phyloP scores from a whole-genome alignment of 2,329 filamentous ascomycete genomes.

The Lasiodiplodia theobromae region DNA sequence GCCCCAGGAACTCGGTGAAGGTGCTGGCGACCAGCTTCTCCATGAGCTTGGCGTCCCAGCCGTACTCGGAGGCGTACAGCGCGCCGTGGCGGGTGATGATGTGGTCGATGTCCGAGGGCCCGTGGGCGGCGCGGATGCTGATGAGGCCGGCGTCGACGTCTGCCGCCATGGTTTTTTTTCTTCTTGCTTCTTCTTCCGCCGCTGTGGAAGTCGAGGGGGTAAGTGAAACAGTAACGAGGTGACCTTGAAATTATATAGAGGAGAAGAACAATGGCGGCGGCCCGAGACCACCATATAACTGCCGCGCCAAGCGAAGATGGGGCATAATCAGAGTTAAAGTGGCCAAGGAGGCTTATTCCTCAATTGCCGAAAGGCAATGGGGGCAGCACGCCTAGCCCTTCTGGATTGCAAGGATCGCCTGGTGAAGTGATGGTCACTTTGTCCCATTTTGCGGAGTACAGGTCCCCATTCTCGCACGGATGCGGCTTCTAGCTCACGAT shows the following conservation, averaged over 20 bases:
- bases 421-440: background rate
- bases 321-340: background rate
- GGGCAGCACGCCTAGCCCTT: background rate
- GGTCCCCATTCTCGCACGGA: background rate
- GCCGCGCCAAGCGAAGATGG: background rate
- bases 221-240: no score
- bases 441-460: background rate
- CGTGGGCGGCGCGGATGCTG: background rate
- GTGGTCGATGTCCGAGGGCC: background rate
- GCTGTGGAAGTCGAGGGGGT: no score
- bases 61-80: background rate
- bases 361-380: background rate
- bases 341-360: background rate
- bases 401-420: background rate
- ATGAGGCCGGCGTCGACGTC: background rate
- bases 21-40: background rate
- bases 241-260: no score
- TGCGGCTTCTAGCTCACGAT: background rate
- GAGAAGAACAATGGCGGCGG: background rate
- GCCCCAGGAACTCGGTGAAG: slow-evolving; percentile 6
- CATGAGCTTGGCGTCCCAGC: background rate
- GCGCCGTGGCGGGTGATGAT: slow-evolving; percentile 7
- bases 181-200: no score
- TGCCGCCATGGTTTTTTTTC: background rate
- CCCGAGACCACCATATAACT: background rate